Conservation (phyloP, 306 rosid genomes). For the Herpetospermum pedunculosum region DNA sequence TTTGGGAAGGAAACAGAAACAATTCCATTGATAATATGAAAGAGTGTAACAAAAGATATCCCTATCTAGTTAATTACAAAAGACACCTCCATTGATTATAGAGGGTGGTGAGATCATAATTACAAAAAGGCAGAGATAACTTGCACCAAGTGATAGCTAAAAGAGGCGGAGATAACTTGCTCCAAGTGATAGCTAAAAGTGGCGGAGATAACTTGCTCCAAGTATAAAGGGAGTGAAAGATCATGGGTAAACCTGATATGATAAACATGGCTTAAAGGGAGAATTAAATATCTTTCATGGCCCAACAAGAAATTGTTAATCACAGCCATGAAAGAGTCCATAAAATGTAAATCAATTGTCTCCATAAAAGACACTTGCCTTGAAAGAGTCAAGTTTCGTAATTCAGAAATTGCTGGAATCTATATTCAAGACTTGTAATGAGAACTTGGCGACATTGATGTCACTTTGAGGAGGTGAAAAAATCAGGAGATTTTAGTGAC, state of each 20-base stretch:
- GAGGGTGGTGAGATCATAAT: no score
- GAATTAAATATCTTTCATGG: neutral
- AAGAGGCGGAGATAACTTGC: no score
- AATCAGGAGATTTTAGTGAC: neutral
- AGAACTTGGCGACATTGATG: neutral
- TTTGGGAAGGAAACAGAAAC: no score
- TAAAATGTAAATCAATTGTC: neutral
- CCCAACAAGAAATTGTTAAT: neutral
- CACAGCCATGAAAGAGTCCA: neutral
- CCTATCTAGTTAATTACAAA: no score
- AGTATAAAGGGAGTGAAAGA: neutral
- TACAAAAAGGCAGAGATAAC: no score
- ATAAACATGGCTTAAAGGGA: neutral
- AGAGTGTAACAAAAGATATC: no score
- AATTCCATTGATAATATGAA: no score
- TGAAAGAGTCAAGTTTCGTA: neutral
- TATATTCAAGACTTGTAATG: neutral
- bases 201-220: no score
- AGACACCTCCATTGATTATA: no score
- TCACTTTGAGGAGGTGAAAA: neutral
- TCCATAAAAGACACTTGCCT: neutral
- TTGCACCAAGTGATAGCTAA: no score
- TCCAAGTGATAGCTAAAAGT: no score
- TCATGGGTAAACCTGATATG: neutral
- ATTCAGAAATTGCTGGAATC: neutral